Percentiles rank a stretch among this genome's conserved stretches.
These are phyloP conservation scores for Talaromyces thailandensis DNA, from an alignment of 495 filamentous ascomycete genomes.

Conservation along the genomic window DNA sequence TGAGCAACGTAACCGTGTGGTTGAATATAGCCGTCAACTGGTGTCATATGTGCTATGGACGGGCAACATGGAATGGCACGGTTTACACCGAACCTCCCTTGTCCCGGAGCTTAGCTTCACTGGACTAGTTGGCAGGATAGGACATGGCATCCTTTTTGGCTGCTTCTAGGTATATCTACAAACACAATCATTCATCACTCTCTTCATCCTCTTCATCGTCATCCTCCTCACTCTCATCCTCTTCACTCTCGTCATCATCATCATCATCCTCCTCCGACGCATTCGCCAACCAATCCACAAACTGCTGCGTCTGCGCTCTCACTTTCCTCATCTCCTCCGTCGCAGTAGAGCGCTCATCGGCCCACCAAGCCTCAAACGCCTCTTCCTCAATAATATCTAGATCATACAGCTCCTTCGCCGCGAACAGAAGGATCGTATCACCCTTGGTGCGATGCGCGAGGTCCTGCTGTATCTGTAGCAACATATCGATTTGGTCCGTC, in stretches of 20 bases:
- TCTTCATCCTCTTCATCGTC: slow-evolving; percentile 12
- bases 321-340: slow-evolving; percentile 60
- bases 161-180: background rate
- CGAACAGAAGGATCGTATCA: slow-evolving; percentile 61
- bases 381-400: slow-evolving; percentile 85
- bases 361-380: slow-evolving; percentile 84
- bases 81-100: background rate
- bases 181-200: background rate
- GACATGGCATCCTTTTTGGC: background rate
- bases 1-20: background rate
- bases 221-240: slow-evolving; percentile 23
- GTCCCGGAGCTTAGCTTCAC: background rate
- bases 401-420: slow-evolving; percentile 73
- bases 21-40: background rate
- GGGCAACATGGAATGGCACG: background rate
- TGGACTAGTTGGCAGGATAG: background rate
- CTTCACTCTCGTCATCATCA: slow-evolving; percentile 48
- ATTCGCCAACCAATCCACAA: slow-evolving; percentile 81
- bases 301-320: slow-evolving; percentile 59
- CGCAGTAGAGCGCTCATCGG: slow-evolving; percentile 51
- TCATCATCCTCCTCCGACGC: slow-evolving; percentile 71
- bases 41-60: background rate
- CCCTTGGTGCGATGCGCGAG: slow-evolving; percentile 49
- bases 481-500: slow-evolving; percentile 74
- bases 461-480: slow-evolving; percentile 74